phyloP scores from a whole-genome alignment of 257 asterid genomes.

The Plectranthus barbatus region DNA sequence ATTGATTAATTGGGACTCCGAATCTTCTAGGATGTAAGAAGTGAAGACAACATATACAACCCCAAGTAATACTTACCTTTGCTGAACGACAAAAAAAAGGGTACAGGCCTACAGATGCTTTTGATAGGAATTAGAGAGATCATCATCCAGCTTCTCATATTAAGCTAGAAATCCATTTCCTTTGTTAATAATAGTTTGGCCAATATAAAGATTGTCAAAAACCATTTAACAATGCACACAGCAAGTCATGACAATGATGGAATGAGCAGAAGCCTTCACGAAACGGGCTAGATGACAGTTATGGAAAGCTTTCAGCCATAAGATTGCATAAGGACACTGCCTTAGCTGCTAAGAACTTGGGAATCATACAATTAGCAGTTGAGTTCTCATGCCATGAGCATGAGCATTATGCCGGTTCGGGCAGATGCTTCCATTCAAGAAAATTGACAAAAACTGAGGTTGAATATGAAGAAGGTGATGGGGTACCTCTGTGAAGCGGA shows the following conservation, averaged over 20 bases:
- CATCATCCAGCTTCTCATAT: background rate
- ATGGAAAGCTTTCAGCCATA: too few species aligned
- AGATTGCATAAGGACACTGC: background rate
- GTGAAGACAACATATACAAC: too few species aligned
- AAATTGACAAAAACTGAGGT: background rate
- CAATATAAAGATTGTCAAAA: background rate
- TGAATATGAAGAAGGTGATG: background rate
- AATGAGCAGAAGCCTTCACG: too few species aligned
- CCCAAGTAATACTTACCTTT: too few species aligned
- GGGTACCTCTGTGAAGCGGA: conserved; percentile 63
- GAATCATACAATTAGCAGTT: background rate
- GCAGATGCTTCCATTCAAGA: background rate
- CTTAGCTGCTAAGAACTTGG: background rate
- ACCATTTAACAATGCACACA: background rate
- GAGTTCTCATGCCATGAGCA: too few species aligned
- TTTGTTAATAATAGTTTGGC: background rate
- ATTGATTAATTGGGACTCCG: too few species aligned
- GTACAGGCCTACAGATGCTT: background rate
- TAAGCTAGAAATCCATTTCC: background rate
- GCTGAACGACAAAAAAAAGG: too few species aligned
- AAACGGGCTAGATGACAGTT: too few species aligned
- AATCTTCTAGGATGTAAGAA: too few species aligned
- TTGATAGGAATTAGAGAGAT: background rate
- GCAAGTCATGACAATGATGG: background rate
- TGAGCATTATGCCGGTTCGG: background rate